A percentile compares a stretch with the other conserved stretches of the same genome.
Conservation (phyloP, 2,329 filamentous ascomycete species). For the Fusarium concolor region DNA sequence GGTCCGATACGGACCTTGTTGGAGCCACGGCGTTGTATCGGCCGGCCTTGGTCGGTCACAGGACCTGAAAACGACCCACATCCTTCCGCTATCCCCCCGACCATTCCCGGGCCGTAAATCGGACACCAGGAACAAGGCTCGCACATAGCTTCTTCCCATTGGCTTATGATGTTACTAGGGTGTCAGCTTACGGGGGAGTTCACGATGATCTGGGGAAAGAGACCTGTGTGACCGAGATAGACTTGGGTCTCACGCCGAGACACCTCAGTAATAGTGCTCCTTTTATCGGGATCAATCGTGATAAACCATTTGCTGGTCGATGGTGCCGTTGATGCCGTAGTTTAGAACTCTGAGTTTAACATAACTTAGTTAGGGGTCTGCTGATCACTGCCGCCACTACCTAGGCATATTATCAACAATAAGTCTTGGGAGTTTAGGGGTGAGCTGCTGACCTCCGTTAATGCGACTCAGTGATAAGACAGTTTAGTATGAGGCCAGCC, state of each 20-base stretch:
- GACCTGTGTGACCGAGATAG: constrained; percentile 22
- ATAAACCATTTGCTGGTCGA: constrained; percentile 5
- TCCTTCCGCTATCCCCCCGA: constrained; percentile 45
- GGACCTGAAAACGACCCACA: constrained; percentile 28
- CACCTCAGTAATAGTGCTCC: constrained; percentile 10
- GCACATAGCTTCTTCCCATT: constrained; percentile 17
- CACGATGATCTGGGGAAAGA: constrained; percentile 32
- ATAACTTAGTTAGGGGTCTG: constrained; percentile 14
- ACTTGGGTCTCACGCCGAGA: constrained; percentile 21
- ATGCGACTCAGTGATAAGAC: constrained; percentile 2
- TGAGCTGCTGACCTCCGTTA: constrained; percentile 33
- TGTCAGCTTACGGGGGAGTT: not conserved
- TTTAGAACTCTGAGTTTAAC: not conserved
- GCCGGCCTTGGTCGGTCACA: constrained; percentile 37
- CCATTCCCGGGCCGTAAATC: constrained; percentile 36
- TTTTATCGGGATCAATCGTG: constrained; percentile 13
- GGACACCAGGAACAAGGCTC: constrained; percentile 27
- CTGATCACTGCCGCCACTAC: constrained; percentile 15
- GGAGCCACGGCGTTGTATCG: constrained; percentile 28
- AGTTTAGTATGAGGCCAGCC: not conserved
- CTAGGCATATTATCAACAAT: not conserved
- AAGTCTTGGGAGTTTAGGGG: not conserved
- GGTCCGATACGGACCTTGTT: constrained; percentile 17
- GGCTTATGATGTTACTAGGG: not conserved
- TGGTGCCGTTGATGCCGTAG: constrained; percentile 4